Conservation (phyloP, 1,139 yeast genomes). For the Debaryomycetaceae sp. region DNA sequence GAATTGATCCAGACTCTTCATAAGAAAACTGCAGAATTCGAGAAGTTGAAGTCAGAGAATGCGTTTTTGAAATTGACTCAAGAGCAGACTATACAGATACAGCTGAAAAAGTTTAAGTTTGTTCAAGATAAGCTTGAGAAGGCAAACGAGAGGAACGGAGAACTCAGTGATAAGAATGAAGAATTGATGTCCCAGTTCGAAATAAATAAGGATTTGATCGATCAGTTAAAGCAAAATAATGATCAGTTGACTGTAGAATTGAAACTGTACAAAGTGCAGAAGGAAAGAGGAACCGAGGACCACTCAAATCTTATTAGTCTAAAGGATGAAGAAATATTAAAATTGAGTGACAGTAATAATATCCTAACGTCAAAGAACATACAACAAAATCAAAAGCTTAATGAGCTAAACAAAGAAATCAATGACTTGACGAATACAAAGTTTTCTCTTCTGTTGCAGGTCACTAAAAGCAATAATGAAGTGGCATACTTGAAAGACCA, state of each 20-base stretch:
- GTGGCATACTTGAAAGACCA: slow-evolving; percentile 31
- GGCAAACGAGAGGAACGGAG: slow-evolving; percentile 23
- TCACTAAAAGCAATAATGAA: slow-evolving; percentile 39
- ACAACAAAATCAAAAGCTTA: slow-evolving; percentile 38
- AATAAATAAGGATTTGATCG: slow-evolving; percentile 7
- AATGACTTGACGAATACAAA: slow-evolving; percentile 35
- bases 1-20: slow-evolving; percentile 32
- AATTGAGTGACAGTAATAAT: slow-evolving; percentile 52
- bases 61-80: slow-evolving; percentile 48
- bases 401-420: slow-evolving; percentile 34
- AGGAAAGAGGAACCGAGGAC: slow-evolving; percentile 10
- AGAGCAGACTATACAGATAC: slow-evolving; percentile 48
- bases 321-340: slow-evolving; percentile 39
- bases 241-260: slow-evolving; percentile 12
- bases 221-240: slow-evolving; percentile 19
- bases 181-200: slow-evolving; percentile 21
- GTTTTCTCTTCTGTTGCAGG: slow-evolving; percentile 39
- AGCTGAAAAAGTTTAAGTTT: slow-evolving; percentile 16
- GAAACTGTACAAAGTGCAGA: slow-evolving; percentile 1
- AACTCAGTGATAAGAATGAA: slow-evolving; percentile 24
- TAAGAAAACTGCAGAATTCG: slow-evolving; percentile 44
- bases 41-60: slow-evolving; percentile 49
- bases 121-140: slow-evolving; percentile 24
- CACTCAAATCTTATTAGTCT: slow-evolving; percentile 4
- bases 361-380: slow-evolving; percentile 47